Evolutionary conservation across 495 filamentous ascomycete species (phyloP), one percentile per base, ranked within the genome.

Genomic region (Clohesyomyces aquaticus): DNA sequence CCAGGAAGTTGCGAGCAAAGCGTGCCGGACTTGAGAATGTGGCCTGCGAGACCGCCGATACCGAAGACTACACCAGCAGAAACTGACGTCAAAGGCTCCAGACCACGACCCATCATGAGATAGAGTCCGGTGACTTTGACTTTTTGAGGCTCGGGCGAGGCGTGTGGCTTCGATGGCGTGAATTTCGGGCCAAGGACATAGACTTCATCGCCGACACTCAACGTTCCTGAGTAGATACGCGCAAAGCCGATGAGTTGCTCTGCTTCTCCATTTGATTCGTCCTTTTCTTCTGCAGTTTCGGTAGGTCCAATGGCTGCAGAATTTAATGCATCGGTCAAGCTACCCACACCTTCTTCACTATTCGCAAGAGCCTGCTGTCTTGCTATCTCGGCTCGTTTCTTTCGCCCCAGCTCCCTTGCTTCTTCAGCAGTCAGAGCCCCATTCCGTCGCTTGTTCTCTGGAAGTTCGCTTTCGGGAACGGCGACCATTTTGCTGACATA

Each of bases 401-500:
- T 88, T n/a, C 91, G 84, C 0, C 86, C 93, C 43, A 95, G 70
- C 63, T 97, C 92, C 59, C 90, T 79, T 11, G 95, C 96, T 74
- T 97, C 95, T 43, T 94, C 95, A 0, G 90, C 87, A 54, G 84
- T 93, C 68, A 99, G 82, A 27, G 84, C 80, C 18, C 88, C 88
- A 27, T 75, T 76, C 8, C 79, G 77, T 64, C 87, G 84, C 71
- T 87, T 93, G 63, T 93, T 91, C 53, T 91, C 81, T 1, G 87
- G 85, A 18, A 99, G 81, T 63, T 98, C 92, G 70, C 90, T 96
- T 69, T 93, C 90, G 1, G 91, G 92, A 18, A 98, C 84, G 0
- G 94, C 91, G 21, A 96, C 89, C 93, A 99, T 96, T 75, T 99
- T 99, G 76, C 93, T 97, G 43, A 99, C 91, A 67, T 95, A 99